Conservation (phyloP, 2,329 filamentous ascomycete genomes). For the Penicillium palitans region DNA sequence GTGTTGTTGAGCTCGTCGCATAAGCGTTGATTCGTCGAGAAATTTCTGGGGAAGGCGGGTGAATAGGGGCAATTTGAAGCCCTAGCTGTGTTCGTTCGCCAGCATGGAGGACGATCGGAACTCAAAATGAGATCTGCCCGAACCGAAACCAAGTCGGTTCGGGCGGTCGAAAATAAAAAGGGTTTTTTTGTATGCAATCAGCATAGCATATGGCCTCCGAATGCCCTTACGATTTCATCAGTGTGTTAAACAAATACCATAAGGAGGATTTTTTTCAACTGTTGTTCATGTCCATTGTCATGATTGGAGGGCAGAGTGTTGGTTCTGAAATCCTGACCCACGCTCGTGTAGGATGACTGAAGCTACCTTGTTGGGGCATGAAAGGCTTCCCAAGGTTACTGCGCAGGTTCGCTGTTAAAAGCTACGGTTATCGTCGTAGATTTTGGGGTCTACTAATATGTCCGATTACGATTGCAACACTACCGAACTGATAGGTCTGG, state of each 20-base stretch:
- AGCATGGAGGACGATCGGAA: slow-evolving; percentile 29
- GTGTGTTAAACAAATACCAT: slow-evolving; percentile 41
- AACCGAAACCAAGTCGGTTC: slow-evolving; percentile 28
- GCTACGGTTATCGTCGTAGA: slow-evolving; percentile 2
- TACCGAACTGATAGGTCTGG: background rate
- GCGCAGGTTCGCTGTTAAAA: background rate
- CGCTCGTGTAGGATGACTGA: slow-evolving; percentile 1
- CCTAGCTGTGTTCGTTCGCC: slow-evolving; percentile 30
- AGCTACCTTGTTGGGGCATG: background rate
- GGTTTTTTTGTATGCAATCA: slow-evolving; percentile 39
- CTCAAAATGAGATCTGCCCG: slow-evolving; percentile 34
- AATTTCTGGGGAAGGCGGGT: slow-evolving; percentile 29
- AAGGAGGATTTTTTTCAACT: slow-evolving; percentile 31
- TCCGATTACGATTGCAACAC: background rate
- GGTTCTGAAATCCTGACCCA: background rate
- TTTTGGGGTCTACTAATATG: background rate
- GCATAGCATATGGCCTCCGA: slow-evolving; percentile 38
- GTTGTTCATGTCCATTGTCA: background rate
- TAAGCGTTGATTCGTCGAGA: slow-evolving; percentile 52
- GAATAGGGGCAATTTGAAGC: slow-evolving; percentile 33
- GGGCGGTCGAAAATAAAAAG: slow-evolving; percentile 38
- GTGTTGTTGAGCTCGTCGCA: slow-evolving; percentile 92
- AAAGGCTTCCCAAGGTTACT: background rate
- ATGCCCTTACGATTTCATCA: slow-evolving; percentile 41
- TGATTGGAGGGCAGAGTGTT: background rate